These are phyloP conservation scores for Aspergillus quadrilineatus DNA, from an alignment of 2,329 filamentous ascomycete genomes.

Conservation along the genomic window DNA sequence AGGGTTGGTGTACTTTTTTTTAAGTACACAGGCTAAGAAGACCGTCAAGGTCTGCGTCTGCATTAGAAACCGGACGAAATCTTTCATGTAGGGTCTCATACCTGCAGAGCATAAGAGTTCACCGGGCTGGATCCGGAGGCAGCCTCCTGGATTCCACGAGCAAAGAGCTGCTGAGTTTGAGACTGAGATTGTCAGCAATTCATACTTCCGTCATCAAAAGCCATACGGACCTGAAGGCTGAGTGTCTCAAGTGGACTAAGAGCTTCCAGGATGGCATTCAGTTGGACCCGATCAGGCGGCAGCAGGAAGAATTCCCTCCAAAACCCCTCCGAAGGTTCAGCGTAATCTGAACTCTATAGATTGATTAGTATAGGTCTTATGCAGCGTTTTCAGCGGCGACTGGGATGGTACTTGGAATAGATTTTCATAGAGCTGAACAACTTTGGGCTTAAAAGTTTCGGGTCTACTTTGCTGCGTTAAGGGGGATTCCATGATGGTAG, in stretches of 20 bases:
- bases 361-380: conserved; percentile 14
- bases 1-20: conserved; percentile 90
- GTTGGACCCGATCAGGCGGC: conserved; percentile 68
- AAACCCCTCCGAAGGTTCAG: conserved; percentile 80
- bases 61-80: conserved; percentile 41
- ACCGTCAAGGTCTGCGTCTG: conserved; percentile 74
- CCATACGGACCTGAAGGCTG: conserved; percentile 61
- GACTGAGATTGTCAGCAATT: conserved; percentile 41
- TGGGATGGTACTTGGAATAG: conserved; percentile 62
- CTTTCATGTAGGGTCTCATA: conserved; percentile 42
- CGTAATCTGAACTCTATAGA: conserved; percentile 61
- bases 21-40: conserved; percentile 77
- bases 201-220: background rate
- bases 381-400: background rate
- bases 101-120: conserved; percentile 81
- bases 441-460: conserved; percentile 89
- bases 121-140: conserved; percentile 61
- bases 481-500: conserved; percentile 76
- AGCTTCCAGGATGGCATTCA: conserved; percentile 68
- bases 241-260: conserved; percentile 73
- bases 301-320: conserved; percentile 96
- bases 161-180: conserved; percentile 76
- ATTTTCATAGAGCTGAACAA: conserved; percentile 82
- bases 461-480: conserved; percentile 89
- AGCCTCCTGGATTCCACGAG: conserved; percentile 67